Percentiles rank a stretch among this genome's conserved stretches.
These are phyloP conservation scores for Blastobotrys mokoenaii DNA, from an alignment of 805 yeast species.

Conservation along the genomic window DNA sequence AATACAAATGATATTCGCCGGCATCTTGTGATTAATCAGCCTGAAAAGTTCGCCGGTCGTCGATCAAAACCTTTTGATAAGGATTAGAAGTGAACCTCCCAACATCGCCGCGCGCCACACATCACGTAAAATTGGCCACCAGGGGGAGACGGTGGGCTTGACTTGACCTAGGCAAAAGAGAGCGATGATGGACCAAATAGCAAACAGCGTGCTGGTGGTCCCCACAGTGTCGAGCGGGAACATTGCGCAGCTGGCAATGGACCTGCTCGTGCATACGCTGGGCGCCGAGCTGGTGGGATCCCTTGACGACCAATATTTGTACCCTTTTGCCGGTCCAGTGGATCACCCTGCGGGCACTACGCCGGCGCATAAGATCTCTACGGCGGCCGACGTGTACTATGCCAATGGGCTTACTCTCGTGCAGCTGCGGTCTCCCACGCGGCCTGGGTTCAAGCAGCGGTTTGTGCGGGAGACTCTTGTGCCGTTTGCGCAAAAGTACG, in stretches of 20 bases:
- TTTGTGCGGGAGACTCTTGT: conserved; percentile 45
- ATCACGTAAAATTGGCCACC: background rate
- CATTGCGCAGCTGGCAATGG: conserved; percentile 76
- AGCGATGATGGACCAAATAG: background rate
- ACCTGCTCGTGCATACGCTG: conserved; percentile 60
- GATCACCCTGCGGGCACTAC: conserved; percentile 37
- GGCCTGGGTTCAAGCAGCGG: conserved; percentile 49
- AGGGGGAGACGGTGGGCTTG: background rate
- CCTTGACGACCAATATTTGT: conserved; percentile 52
- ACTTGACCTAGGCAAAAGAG: background rate
- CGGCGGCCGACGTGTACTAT: conserved; percentile 58
- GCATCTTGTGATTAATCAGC: conserved; percentile 2
- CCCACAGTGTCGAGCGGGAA: conserved; percentile 86
- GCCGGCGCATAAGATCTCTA: conserved; percentile 35
- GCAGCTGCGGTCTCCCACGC: conserved; percentile 77
- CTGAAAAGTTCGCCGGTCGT: background rate
- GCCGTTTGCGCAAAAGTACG: conserved; percentile 38
- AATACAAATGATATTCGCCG: conserved; percentile 38
- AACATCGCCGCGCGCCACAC: background rate
- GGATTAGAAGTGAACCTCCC: background rate
- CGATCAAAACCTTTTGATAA: background rate
- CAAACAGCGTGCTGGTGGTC: conserved; percentile 34
- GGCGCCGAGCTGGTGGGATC: conserved; percentile 43
- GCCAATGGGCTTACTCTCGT: conserved; percentile 44
- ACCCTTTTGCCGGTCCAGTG: conserved; percentile 78